These are phyloP conservation scores for Penicillium verhagenii DNA, from an alignment of 495 filamentous ascomycete genomes.

Conservation along the genomic window DNA sequence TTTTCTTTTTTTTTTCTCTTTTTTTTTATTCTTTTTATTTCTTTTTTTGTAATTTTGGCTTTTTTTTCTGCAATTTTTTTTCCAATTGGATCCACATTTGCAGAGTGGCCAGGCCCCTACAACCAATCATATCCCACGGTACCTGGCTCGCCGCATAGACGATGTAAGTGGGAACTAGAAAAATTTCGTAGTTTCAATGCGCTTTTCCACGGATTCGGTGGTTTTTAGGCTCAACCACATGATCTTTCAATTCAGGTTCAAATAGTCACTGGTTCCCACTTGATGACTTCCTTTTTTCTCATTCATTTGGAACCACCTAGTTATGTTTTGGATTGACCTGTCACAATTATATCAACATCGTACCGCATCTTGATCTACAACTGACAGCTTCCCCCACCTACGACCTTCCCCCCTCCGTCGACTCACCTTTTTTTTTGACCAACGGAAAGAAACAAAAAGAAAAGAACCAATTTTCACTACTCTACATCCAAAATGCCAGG, in stretches of 20 bases:
- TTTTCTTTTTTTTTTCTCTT: conserved; percentile 4
- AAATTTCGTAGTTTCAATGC: conserved; percentile 1
- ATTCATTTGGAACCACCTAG: conserved; percentile 3
- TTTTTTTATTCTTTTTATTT: conserved; percentile 6
- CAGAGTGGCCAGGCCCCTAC: conserved; percentile 8
- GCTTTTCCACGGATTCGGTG: conserved; percentile 29
- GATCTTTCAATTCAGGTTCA: conserved; percentile 19
- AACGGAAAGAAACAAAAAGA: neutral
- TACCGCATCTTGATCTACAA: conserved; percentile 24
- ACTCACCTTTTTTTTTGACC: neutral
- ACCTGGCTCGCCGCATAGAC: conserved; percentile 18
- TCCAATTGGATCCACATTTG: conserved; percentile 12
- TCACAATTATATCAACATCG: conserved; percentile 29
- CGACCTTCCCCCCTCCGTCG: neutral
- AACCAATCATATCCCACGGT: conserved; percentile 11
- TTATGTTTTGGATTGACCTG: conserved; percentile 27
- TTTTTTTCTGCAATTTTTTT: neutral
- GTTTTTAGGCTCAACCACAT: conserved; percentile 26
- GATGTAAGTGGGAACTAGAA: conserved; percentile 13
- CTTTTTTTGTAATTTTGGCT: neutral
- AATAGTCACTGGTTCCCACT: conserved; percentile 14
- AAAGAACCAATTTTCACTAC: neutral
- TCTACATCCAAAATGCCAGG: conserved; percentile 39
- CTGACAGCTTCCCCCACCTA: neutral
- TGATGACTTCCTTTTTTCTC: neutral